These are phyloP conservation scores for Hirschioporus abietinus DNA, from an alignment of 768 basidiomycete species.

Conservation along the genomic window DNA sequence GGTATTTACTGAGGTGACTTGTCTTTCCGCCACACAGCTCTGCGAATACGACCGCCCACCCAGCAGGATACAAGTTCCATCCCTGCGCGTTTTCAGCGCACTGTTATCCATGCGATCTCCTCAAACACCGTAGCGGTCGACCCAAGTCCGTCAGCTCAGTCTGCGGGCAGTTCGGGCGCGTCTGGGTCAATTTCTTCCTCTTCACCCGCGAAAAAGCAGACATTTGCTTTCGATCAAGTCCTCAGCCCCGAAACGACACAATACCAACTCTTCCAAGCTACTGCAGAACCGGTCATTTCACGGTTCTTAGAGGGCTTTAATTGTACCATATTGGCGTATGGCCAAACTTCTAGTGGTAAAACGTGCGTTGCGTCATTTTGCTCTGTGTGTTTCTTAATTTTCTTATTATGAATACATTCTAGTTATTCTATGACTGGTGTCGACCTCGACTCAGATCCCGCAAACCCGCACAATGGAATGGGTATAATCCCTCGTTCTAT, in stretches of 20 bases:
- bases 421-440: conserved; percentile 84
- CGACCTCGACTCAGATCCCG: conserved; percentile 82
- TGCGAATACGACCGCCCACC: conserved; percentile 88
- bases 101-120: conserved; percentile 75
- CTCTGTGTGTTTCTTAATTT: neutral
- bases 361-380: conserved; percentile 44
- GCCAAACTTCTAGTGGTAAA: conserved; percentile 95
- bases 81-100: conserved; percentile 90
- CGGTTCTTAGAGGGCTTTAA: conserved; percentile 94
- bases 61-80: conserved; percentile 79
- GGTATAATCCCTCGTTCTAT: conserved; percentile 96
- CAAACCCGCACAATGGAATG: conserved; percentile 78
- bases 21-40: conserved; percentile 42
- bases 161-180: conserved; percentile 46
- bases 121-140: conserved; percentile 82
- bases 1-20: conserved; percentile 8
- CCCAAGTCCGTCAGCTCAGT: conserved; percentile 46
- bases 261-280: conserved; percentile 77
- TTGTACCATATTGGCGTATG: conserved; percentile 96
- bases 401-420: neutral
- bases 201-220: conserved; percentile 67
- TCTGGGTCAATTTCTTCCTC: conserved; percentile 36
- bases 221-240: conserved; percentile 93
- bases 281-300: conserved; percentile 78
- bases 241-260: conserved; percentile 83